Conservation (phyloP, 2,329 filamentous ascomycete species). For the Stachybotrys echinatus region DNA sequence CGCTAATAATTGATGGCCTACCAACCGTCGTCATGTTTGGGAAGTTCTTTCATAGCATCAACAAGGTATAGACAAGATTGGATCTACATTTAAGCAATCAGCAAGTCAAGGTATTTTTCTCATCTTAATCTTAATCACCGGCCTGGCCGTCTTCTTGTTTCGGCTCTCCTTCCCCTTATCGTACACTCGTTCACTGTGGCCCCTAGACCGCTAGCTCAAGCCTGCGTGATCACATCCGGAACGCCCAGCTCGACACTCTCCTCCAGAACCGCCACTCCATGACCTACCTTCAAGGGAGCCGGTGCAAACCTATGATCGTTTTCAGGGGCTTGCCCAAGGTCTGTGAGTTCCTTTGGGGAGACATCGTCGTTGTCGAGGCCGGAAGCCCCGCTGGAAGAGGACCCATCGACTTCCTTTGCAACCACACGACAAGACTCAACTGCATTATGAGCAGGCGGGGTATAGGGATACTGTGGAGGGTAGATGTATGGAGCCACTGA, state of each 20-base stretch:
- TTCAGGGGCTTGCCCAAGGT: not conserved
- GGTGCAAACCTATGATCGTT: slow-evolving; percentile 6
- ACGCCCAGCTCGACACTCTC: slow-evolving; percentile 45
- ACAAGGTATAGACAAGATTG: too few species aligned
- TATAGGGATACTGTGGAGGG: not conserved
- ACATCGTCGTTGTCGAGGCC: not conserved
- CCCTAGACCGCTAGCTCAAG: slow-evolving; percentile 4
- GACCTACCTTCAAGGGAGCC: slow-evolving; percentile 37
- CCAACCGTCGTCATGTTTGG: too few species aligned
- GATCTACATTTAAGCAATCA: too few species aligned
- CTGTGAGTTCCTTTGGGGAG: not conserved
- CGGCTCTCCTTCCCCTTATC: not conserved
- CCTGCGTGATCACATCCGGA: slow-evolving; percentile 35
- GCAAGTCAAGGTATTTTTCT: not conserved
- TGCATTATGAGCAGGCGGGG: not conserved
- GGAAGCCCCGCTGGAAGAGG: not conserved
- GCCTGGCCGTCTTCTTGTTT: not conserved
- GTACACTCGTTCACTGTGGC: not conserved
- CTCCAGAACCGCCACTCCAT: slow-evolving; percentile 51
- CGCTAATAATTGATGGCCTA: too few species aligned
- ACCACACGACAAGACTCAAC: not conserved
- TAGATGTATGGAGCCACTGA: not conserved
- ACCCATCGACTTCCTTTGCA: not conserved
- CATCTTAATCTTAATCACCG: not conserved
- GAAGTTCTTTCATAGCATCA: too few species aligned